Base-by-base conservation (phyloP, 1,139 yeast species). In the Magnusiomyces sp. region DNA sequence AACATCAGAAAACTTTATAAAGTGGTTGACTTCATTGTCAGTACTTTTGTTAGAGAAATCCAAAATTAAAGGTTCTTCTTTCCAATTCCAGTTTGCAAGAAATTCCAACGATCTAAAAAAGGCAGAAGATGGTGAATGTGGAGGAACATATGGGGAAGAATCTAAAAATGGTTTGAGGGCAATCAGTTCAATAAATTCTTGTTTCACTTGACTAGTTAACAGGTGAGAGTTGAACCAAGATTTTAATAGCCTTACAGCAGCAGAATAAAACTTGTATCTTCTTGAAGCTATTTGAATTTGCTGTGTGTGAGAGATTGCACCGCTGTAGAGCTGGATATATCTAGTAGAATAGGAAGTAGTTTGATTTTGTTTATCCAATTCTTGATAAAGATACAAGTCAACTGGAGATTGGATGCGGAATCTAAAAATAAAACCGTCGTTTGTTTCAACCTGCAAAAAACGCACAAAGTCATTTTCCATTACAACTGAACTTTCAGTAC, bases 21-120 rank as follows among this genome's bases (percentile, higher is more conserved):
- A 23, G 29, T 23, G 29, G 29, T 46, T 46, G 16, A 45, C 33
- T 33, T 66, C 69, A 34, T 66, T 70, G 7, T 68, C 71, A 0
- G 66, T 66, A 41, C 67, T 69, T 36, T 73, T 74, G 29, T 74
- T 74, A 50, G 73, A 73, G 51, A 79, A 81, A 61, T 90, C 96
- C 56, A 92, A 70, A 50, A 90, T 76, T 55, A 92, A 69, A 1
- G 95, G 84, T 46, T 83, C 89, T 56, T 85, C 95, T 59, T 79
- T 82, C 98, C 98, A 92, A 65, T 92, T 90, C 98, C 98, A 94
- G 41, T 70, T 69, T 14, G 95, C 76, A 43, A 92, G 67, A 60
- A 83, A 86, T 48, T 77, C 74, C 43, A 94, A 66, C 19, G 83
- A 76, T 53, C 94, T 82, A 54, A 86, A 71, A 62, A 92, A 88